Base-by-base conservation (phyloP, 768 basidiomycete species). In the Suillus hirtellus region DNA sequence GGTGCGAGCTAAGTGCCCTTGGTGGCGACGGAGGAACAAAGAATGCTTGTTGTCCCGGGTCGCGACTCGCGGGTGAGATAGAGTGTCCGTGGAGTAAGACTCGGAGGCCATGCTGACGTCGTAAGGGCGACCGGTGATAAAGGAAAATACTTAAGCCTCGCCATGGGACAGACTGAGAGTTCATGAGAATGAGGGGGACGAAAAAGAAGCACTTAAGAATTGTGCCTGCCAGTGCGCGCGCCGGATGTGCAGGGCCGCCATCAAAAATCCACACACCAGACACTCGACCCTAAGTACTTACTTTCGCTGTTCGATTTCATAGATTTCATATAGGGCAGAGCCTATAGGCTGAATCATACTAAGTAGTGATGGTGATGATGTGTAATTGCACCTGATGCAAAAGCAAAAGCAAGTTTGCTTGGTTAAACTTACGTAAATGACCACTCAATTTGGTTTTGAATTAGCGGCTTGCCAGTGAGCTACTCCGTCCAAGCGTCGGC, bases 61-160 rank as follows among this genome's bases (percentile, higher is more conserved):
- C 47, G 27, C 24, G 24, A 24, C 24, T 24, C 24, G 24, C 47
- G 24, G 24, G 14, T 27, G 47, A 49, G 47, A 24, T 49, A 24
- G 31, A 52, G 34, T 24, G 24, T 38, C 15, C 54, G 17, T 56
- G 21, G 38, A 24, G 7, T 6, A 8, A 15, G 15, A 38, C 35
- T 37, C 35, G 35, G 37, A 17, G 24, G 24, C 12, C 55, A 40
- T 17, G 24, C 15, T 38, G 17, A 27, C 9, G 37, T 31, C 31
- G 31, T 31, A 56, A 24, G 54, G 35, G 21, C 54, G 5, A 56
- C 52, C 15, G 15, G 37, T 24, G 38, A 40, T 27, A 38, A 24
- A 27, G 21, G 55, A 31, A 50, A 52, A 56, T 40, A 40, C 17
- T 40, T 40, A 19, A 56, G 55, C 52, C 52, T 53, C 34, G 55